Evolutionary conservation across 2,329 filamentous ascomycete genomes (phyloP), one percentile per base, ranked within the genome.

Genomic region (Penicillium rolfsii): DNA sequence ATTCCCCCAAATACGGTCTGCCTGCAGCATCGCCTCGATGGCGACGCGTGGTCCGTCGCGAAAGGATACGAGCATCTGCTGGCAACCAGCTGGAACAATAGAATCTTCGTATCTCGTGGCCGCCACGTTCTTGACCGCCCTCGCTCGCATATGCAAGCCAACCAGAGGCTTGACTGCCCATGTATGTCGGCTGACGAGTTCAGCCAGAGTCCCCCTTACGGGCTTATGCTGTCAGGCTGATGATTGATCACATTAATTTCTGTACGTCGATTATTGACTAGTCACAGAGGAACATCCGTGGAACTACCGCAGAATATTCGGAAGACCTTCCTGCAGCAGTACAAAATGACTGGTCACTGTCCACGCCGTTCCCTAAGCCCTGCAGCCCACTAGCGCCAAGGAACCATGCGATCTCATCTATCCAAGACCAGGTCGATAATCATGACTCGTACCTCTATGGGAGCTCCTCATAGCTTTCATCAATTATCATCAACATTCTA

Each of bases 111-210:
- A 46, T 70, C 71, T 74, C 71, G 71, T 74, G 71, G 71, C 67
- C 63, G 71, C 72, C 72, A 74, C 72, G 72, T 73, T 73, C 64
- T 66, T 67, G 57, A 64, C 64, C 64, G 61, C 59, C 62, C 55
- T 58, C 46, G 16, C 4, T 28, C 35, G 33, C 33, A 24, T 57
- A 41, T 55, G 30, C 41, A 33, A 46, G 41, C 43, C 53, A 48
- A 36, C 59, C 50, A 40, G 14, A n/a, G 7, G 33, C 36, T 40
- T 24, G 16, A 33, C 8, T 16, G 38, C 22, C 26, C 28, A 24
- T n/a, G 36, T 4, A 14, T 28, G 16, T 41, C 14, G 24, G 35
- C 38, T 28, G 19, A 36, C n/a, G 19, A 11, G 35, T 24, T 24
- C 50, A 28, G 24, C n/a, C 19, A 40, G 30, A 28, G 30, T 3